Evolutionary conservation across 331 rosid genomes (phyloP), one percentile per base, ranked within the genome.

Genomic region (Phaseolus coccineus): DNA sequence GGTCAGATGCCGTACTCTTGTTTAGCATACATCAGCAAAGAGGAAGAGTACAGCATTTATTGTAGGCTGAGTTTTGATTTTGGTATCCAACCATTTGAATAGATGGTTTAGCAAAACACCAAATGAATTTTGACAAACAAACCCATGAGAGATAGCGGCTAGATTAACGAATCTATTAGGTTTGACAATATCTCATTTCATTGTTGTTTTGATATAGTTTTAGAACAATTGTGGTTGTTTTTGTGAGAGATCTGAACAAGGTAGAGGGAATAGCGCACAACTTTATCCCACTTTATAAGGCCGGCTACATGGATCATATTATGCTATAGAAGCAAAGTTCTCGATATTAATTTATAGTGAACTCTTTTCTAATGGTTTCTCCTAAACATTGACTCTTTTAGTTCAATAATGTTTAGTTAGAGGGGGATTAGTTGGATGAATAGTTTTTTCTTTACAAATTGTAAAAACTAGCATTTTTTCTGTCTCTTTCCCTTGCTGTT

Each of bases 311-410:
- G 57, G 2, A 68, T 68, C 37, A 57, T 44, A 71, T 14, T 12
- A 37, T 33, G 12, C 13, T 13, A 24, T 33, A 53, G 22, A 64
- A 46, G 6, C 79, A 25, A 61, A 44, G 35, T 61, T 74, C 30
- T 44, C 79, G 11, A 46, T 22, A 63, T 61, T 15, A 46, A 59
- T 44, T 25, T 74, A 25, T 13, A 25, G 44, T 58, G 44, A 40
- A 35, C 30, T 58, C 44, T 57, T 74, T 52, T 19, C 55, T 39
- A 25, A 56, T 57, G 16, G 10, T 73, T 37, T 55, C 51, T 73
- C 40, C 16, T 8, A 40, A 39, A 2, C 11, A 8, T 40, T 40
- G 11, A 33, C 5, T 27, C 6, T 14, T 25, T 5, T 40, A 8
- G 42, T 61, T 61, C 42, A 37, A 37, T 37, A 37, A 37, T 37